Base-by-base conservation (phyloP, 2,329 filamentous ascomycete genomes). In the Thelonectria olida region DNA sequence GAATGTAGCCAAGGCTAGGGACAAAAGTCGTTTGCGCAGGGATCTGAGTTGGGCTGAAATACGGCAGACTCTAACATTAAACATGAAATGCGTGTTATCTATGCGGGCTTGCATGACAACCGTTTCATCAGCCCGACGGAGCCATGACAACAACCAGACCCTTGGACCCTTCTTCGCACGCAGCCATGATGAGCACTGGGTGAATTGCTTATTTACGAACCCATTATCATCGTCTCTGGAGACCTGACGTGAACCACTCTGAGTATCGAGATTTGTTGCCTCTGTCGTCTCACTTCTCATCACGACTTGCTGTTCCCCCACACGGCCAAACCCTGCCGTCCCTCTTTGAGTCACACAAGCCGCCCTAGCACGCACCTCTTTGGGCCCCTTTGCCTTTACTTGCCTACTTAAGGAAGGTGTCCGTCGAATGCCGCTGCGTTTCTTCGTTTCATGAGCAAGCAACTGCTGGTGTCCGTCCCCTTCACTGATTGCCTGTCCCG, bases 111-210 rank as follows among this genome's bases (percentile, higher is more conserved):
- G 66, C 62, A 31, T 61, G 31, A 63, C 52, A 9, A 48, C 56
- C 59, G 54, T 34, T 31, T 50, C 34, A 25, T 48, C 25, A 39
- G 15, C 48, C 41, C 22, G 56, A 61, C 55, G 49, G 56, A 58
- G 45, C 39, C 54, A 64, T 62, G 64, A 67, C 68, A 70, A 20
- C 38, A 41, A 41, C n/a, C n/a, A n/a, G 67, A 69, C 64, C n/a
- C 31, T 39, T 50, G 25, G 41, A 34, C 38, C 52, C 39, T 25
- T 27, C 67, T 70, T 71, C 62, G 68, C 48, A 38, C 66, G 27
- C 34, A n/a, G n/a, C n/a, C n/a, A n/a, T n/a, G n/a, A n/a, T n/a
- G n/a, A n/a, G n/a, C n/a, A n/a, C n/a, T n/a, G n/a, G n/a, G n/a
- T n/a, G n/a, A n/a, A n/a, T n/a, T n/a, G n/a, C n/a, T n/a, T n/a